Conservation (phyloP, 495 filamentous ascomycete genomes). For the Penicillium maclennaniae region DNA sequence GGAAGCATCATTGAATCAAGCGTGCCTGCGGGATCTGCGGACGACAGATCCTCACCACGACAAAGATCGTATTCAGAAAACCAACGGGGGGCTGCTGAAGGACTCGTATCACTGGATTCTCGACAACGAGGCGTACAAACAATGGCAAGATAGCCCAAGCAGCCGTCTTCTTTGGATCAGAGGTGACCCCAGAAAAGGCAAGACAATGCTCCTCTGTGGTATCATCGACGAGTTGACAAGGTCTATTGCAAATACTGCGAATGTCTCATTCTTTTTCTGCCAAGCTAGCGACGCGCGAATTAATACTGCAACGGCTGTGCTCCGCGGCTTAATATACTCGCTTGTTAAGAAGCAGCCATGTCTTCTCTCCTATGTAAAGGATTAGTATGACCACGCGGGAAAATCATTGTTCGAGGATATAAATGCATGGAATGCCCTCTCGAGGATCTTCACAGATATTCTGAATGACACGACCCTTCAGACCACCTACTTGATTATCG, state of each 20-base stretch:
- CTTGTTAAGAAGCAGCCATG: slow-evolving; percentile 28
- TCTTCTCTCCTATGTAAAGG: slow-evolving; percentile 31
- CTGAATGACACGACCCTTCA: slow-evolving; percentile 26
- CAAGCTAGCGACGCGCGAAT: slow-evolving; percentile 33
- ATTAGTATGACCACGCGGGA: slow-evolving; percentile 1
- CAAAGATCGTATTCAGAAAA: slow-evolving; percentile 25
- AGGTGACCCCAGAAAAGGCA: slow-evolving; percentile 30
- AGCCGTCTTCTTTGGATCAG: slow-evolving; percentile 23
- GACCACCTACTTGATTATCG: slow-evolving; percentile 37
- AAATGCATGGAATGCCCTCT: slow-evolving; percentile 32
- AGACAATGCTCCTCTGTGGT: slow-evolving; percentile 41
- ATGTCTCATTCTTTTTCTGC: slow-evolving; percentile 47
- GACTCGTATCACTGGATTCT: slow-evolving; percentile 43
- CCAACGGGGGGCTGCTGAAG: slow-evolving; percentile 33
- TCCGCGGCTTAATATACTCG: slow-evolving; percentile 41
- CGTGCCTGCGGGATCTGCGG: background rate
- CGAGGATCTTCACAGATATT: slow-evolving; percentile 30
- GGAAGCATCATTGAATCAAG: background rate
- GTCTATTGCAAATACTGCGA: background rate
- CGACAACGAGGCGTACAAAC: slow-evolving; percentile 29
- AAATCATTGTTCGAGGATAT: slow-evolving; percentile 31
- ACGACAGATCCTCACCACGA: slow-evolving; percentile 35
- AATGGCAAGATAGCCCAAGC: slow-evolving; percentile 8
- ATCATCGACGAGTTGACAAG: slow-evolving; percentile 36
- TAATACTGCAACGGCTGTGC: slow-evolving; percentile 37